Evolutionary conservation across 2,329 filamentous ascomycete species (phyloP).

Genomic region (Diplodia mutila): DNA sequence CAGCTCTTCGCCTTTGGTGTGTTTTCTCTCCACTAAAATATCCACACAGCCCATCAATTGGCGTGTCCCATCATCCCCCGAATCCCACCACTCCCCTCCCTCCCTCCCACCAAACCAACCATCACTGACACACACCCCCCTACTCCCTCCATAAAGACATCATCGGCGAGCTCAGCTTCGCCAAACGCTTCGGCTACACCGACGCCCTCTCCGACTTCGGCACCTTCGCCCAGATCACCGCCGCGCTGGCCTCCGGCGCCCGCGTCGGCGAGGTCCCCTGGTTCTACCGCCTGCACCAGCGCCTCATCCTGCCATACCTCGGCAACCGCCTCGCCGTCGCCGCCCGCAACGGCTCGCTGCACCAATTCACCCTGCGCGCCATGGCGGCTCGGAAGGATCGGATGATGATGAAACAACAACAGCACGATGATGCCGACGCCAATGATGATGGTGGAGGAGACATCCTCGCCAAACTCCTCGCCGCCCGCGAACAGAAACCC

Average conservation of each 20-base stretch:
- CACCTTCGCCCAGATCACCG: neutral
- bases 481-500: neutral
- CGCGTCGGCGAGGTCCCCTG: neutral
- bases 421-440: no score
- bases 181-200: neutral
- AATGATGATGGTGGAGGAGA: neutral
- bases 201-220: neutral
- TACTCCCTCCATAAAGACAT: neutral
- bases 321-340: conserved; percentile 6
- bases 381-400: neutral
- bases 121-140: no score
- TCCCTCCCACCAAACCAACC: no score
- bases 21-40: no score
- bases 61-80: no score
- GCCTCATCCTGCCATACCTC: neutral
- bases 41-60: no score
- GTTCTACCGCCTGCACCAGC: neutral
- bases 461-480: neutral
- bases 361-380: neutral
- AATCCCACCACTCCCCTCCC: no score
- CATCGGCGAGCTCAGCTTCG: conserved; percentile 3
- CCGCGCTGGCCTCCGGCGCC: neutral
- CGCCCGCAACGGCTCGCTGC: neutral
- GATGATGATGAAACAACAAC: neutral
- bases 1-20: conserved; percentile 11